Percentiles rank a stretch among this genome's conserved stretches.
These are phyloP conservation scores for Neonectria sp. DNA, from an alignment of 2,329 filamentous ascomycete genomes.

Conservation along the genomic window DNA sequence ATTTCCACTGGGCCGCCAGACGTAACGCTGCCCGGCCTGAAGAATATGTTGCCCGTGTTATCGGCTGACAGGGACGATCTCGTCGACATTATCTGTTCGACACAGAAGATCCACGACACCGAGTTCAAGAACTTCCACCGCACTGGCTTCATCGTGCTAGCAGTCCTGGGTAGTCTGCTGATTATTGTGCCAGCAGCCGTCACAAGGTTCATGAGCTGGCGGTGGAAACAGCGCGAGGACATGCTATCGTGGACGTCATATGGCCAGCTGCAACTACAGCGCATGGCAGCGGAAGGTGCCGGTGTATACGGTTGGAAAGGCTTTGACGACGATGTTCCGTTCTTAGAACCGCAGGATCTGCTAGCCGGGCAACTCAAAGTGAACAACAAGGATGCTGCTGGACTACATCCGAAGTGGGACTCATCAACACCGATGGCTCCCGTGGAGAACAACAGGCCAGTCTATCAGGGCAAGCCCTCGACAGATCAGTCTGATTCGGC, in stretches of 20 bases:
- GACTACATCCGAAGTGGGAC: neutral
- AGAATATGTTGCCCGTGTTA: constrained; percentile 4
- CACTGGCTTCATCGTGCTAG: neutral
- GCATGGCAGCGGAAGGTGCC: neutral
- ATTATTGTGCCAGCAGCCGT: neutral
- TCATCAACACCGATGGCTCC: neutral
- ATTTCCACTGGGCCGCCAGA: neutral
- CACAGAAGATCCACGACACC: constrained; percentile 16
- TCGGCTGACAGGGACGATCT: constrained; percentile 8
- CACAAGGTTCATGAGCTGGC: neutral
- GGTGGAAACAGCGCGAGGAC: neutral
- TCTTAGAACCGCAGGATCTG: neutral
- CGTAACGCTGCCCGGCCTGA: neutral
- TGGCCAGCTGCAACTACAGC: constrained; percentile 1
- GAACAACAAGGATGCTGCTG: neutral
- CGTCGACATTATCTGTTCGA: constrained; percentile 5
- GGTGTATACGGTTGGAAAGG: neutral
- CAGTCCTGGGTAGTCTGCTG: neutral
- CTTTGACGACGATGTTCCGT: neutral
- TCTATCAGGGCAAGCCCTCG: neutral
- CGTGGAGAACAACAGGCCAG: neutral
- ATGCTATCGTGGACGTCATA: neutral
- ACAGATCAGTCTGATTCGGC: neutral
- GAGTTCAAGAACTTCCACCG: constrained; percentile 20
- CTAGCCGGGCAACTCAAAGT: neutral